phyloP scores from a whole-genome alignment of 208 protist genomes.

The Trichomonas gallinae region DNA sequence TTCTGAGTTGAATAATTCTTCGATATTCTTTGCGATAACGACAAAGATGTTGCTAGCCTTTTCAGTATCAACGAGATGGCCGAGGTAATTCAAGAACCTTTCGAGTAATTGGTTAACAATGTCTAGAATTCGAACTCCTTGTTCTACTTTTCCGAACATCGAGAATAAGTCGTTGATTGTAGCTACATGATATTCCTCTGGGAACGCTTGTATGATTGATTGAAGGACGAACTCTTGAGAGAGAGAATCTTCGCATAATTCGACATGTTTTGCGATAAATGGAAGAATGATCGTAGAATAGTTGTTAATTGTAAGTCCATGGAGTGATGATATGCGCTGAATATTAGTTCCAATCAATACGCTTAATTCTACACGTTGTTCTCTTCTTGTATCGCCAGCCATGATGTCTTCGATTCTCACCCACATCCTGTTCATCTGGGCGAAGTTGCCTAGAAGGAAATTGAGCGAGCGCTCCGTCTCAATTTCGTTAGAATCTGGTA shows the following conservation, averaged over 20 bases:
- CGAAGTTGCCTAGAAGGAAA: not conserved
- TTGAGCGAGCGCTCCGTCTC: not conserved
- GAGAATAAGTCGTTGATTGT: not conserved
- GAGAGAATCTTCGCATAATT: not conserved
- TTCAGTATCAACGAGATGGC: not conserved
- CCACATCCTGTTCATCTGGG: conserved; percentile 11
- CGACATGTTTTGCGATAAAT: not conserved
- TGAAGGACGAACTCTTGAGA: not conserved
- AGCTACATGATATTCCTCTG: not conserved
- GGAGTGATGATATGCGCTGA: not conserved
- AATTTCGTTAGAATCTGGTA: not conserved
- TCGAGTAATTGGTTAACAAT: not conserved
- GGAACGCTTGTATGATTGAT: not conserved
- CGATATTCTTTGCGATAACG: not conserved
- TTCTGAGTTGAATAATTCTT: conserved; percentile 10
- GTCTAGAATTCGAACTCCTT: not conserved
- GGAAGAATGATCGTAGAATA: not conserved
- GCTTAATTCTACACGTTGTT: not conserved
- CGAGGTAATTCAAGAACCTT: not conserved
- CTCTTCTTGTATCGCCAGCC: not conserved
- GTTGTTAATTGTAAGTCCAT: not conserved
- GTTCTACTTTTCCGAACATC: not conserved
- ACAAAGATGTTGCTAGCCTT: not conserved
- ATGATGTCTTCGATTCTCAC: not conserved
- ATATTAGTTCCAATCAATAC: not conserved